Conservation (phyloP, 345 rosid species). For the Erodium maritimum region DNA sequence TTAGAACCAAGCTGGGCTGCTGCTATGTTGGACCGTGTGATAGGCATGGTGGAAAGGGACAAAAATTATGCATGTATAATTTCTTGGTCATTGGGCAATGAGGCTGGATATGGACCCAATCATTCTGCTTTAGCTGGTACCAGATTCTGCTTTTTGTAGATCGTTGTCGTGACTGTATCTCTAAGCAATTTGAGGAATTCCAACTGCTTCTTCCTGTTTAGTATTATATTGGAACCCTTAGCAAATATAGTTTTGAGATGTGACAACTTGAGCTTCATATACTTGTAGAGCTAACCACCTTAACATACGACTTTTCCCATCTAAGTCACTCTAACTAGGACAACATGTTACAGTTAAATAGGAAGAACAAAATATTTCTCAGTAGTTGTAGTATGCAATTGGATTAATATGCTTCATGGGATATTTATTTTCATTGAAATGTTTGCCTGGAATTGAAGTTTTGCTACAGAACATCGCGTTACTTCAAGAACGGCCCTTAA, state of each 20-base stretch:
- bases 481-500: too few relatives aligned
- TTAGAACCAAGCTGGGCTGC: constrained; percentile 79
- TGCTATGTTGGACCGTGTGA: constrained; percentile 90
- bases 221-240: neutral
- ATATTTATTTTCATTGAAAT: too few relatives aligned
- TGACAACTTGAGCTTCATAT: neutral
- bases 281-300: too few relatives aligned
- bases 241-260: neutral
- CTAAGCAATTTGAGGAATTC: neutral
- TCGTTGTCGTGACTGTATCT: neutral
- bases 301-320: too few relatives aligned
- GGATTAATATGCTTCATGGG: too few relatives aligned
- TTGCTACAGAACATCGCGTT: too few relatives aligned
- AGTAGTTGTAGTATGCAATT: too few relatives aligned
- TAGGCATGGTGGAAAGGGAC: constrained; percentile 97
- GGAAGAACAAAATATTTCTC: too few relatives aligned
- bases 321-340: too few relatives aligned
- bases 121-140: constrained; percentile 95
- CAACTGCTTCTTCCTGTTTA: neutral
- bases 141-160: constrained; percentile 2
- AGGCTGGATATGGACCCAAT: constrained; percentile 91
- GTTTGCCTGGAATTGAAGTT: too few relatives aligned
- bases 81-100: constrained; percentile 95
- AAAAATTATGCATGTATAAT: constrained; percentile 90
- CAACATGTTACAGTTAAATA: too few relatives aligned